Percentiles rank a stretch among this genome's conserved stretches.
Conservation (phyloP, 108 stramenopile species). For the Cylindrotheca closterium region DNA sequence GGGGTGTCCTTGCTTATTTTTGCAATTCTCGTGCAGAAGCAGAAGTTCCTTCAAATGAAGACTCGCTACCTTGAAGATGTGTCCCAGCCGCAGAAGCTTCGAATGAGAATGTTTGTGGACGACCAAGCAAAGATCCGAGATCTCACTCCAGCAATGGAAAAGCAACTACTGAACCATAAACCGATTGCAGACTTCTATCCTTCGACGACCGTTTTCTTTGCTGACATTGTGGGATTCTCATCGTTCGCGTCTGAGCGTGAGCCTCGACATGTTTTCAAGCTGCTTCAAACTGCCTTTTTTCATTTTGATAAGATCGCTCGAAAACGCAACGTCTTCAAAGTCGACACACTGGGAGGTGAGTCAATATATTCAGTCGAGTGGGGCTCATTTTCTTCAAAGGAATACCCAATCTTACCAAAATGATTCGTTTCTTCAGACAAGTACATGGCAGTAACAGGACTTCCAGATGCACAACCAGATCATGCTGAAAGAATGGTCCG, state of each 20-base stretch:
- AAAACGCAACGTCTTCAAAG: conserved; percentile 17
- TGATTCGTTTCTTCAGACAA: no score
- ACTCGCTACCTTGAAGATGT: conserved; percentile 20
- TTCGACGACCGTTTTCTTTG: conserved; percentile 30
- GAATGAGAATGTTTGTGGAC: conserved; percentile 18
- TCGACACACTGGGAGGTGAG: conserved; percentile 11
- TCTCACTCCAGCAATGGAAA: conserved; percentile 6
- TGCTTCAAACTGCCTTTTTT: conserved; percentile 13
- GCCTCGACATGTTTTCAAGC: conserved; percentile 17
- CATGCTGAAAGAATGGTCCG: conserved; percentile 17
- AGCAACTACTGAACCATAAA: not conserved
- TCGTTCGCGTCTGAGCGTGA: conserved; percentile 16
- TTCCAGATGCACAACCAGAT: conserved; percentile 14
- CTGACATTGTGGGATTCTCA: conserved; percentile 17
- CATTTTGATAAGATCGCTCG: conserved; percentile 10
- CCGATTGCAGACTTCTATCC: conserved; percentile 37
- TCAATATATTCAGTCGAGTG: no score
- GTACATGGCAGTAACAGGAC: conserved; percentile 12
- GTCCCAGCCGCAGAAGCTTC: conserved; percentile 17
- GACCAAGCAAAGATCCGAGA: conserved; percentile 4
- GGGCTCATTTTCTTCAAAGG: no score
- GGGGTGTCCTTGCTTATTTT: conserved; percentile 9
- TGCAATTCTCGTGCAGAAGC: conserved; percentile 18
- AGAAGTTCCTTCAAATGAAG: conserved; percentile 9
- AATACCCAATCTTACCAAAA: no score